These are phyloP conservation scores for Zygnema cylindricum DNA, from an alignment of 139 green algal genomes.

Conservation along the genomic window DNA sequence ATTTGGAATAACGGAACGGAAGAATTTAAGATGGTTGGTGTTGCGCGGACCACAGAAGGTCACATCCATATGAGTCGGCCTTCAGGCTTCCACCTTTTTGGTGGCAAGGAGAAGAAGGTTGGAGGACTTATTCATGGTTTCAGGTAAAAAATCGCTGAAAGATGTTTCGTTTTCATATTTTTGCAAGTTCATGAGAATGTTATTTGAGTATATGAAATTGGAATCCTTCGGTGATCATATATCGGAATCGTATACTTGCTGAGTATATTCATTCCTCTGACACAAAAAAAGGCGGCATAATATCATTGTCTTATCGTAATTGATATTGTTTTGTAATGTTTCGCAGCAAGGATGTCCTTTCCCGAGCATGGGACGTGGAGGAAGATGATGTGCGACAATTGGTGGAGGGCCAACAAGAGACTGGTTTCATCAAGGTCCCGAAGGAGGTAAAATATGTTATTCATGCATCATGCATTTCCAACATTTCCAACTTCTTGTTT, in stretches of 20 bases:
- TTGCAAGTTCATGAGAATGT: background rate
- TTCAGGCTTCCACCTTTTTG: background rate
- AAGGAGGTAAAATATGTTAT: too few relatives aligned
- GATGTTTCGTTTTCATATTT: background rate
- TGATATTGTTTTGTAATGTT: background rate
- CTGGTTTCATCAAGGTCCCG: conserved; percentile 13
- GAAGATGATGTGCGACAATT: background rate
- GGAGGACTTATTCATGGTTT: background rate
- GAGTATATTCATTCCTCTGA: background rate
- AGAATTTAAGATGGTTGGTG: background rate
- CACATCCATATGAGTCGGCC: background rate
- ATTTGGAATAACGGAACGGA: conserved; percentile 14
- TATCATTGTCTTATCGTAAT: conserved; percentile 8
- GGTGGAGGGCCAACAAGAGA: background rate
- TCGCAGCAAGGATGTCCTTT: conserved; percentile 22
- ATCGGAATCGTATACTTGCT: background rate
- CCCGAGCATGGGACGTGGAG: conserved; percentile 28
- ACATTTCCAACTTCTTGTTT: too few relatives aligned
- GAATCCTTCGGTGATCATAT: background rate
- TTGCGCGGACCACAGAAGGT: background rate
- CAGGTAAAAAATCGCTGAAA: background rate
- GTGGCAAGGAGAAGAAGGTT: background rate
- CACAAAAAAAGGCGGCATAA: background rate
- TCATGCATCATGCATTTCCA: too few relatives aligned
- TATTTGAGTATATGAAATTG: background rate